Evolutionary conservation across 164 flowering plant species (phyloP), one percentile per base, ranked within the genome.

Genomic region (Stephania japonica): DNA sequence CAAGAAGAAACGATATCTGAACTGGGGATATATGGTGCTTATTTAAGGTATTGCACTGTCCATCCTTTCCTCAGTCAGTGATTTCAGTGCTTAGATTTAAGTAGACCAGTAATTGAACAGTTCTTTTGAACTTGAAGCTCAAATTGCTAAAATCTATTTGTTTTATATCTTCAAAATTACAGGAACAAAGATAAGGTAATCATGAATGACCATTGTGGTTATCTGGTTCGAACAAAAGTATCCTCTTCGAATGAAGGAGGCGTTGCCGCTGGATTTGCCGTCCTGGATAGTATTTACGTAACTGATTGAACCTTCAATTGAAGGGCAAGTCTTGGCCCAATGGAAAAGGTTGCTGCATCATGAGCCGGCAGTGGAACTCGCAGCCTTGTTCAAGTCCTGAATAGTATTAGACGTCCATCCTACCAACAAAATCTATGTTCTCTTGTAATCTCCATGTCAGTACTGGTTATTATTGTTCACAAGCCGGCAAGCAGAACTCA

Each of bases 171-270:
- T 56, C n/a, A 59, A 63, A 67, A 70, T 25, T 80, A 75, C 85
- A 92, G 97, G 88, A 92, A 84, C 84, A 86, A 86, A 38, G 85
- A 86, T 38, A 87, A 84, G 75, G 92, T 94, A 42, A 88, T 94
- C 59, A 49, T 90, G 68, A 94, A 94, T 73, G 84, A 88, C 6
- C 84, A 90, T 32, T 70, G 86, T 68, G 99, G 99, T 42, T 88
- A 92, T 75, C 80, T 94, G 85, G 82, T 91, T 93, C 86, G 99
- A 68, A 94, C 99, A 44, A 94, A 94, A 84, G 84, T 88, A 9
- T 86, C 97, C 43, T 89, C 97, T 4, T 90, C 99, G 56, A 83
- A 94, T 74, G 99, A 94, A 80, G 99, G 99, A 64, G 99, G 99
- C 1, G 98, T 92, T 73, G 97, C 88, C 4, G 96, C 97, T 71